Conservation (phyloP, 148 eudicot genomes). For the Silene latifolia region DNA sequence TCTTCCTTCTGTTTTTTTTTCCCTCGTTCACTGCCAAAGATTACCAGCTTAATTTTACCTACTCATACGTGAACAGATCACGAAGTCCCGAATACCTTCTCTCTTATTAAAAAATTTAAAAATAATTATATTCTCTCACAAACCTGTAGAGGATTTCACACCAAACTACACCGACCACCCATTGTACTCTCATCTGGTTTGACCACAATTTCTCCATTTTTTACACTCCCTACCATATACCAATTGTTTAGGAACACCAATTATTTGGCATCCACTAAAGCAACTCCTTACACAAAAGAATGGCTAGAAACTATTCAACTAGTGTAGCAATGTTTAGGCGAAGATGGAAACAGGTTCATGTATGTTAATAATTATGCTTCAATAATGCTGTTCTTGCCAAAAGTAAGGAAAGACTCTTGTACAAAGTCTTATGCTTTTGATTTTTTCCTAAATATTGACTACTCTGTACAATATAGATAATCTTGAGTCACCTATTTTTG, state of each 20-base stretch:
- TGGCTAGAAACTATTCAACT: conserved; percentile 3
- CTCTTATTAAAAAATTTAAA: too few relatives aligned
- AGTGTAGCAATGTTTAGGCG: not conserved
- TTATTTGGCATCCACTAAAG: not conserved
- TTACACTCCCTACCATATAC: not conserved
- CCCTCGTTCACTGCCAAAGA: too few relatives aligned
- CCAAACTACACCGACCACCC: not conserved
- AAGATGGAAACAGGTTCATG: conserved; percentile 20
- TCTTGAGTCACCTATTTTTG: too few relatives aligned
- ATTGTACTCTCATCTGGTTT: not conserved
- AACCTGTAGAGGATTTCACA: not conserved
- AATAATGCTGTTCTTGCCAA: conserved; percentile 15
- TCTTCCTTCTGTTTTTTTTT: too few relatives aligned
- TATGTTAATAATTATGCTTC: conserved; percentile 22
- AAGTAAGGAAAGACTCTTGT: conserved; percentile 9
- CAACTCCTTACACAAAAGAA: too few relatives aligned
- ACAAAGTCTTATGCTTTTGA: conserved; percentile 18
- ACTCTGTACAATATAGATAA: not conserved
- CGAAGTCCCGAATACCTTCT: too few relatives aligned
- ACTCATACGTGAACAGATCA: too few relatives aligned
- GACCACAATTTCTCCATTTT: not conserved
- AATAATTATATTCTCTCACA: too few relatives aligned
- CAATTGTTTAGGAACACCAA: not conserved
- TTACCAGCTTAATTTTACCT: too few relatives aligned
- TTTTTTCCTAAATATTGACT: conserved; percentile 12